Evolutionary conservation across 495 filamentous ascomycete genomes (phyloP).

Genomic region (Podospora conica): DNA sequence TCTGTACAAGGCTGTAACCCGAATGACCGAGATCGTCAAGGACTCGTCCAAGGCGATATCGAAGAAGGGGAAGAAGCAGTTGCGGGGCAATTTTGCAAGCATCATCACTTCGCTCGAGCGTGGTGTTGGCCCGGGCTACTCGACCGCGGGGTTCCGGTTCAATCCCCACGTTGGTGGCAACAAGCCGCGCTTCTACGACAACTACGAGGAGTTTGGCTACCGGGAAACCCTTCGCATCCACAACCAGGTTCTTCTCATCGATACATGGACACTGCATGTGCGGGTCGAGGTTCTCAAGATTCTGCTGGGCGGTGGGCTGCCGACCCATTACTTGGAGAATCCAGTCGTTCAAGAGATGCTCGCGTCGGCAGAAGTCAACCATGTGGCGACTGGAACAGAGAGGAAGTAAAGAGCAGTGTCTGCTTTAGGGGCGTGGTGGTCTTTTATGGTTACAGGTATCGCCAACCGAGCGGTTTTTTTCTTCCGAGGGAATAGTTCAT

Average conservation of each 20-base stretch:
- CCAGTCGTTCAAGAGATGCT: constrained; percentile 71
- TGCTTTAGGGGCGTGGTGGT: not conserved
- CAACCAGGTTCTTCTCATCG: constrained; percentile 67
- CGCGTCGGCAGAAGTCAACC: constrained; percentile 29
- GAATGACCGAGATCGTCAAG: constrained; percentile 44
- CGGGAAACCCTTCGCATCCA: constrained; percentile 72
- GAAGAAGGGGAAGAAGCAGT: constrained; percentile 69
- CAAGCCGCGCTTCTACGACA: constrained; percentile 64
- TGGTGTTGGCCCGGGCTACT: constrained; percentile 43
- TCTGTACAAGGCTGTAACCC: constrained; percentile 55
- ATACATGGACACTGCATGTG: constrained; percentile 86
- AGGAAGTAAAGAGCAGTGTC: not conserved
- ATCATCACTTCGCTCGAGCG: constrained; percentile 81
- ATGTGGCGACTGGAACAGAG: not conserved
- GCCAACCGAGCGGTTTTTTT: not conserved
- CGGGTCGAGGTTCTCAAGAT: constrained; percentile 68
- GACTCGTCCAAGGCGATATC: constrained; percentile 66
- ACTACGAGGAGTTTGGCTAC: constrained; percentile 69
- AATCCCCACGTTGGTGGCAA: constrained; percentile 43
- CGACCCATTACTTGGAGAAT: constrained; percentile 75
- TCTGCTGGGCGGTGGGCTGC: constrained; percentile 74
- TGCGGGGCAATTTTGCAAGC: constrained; percentile 74
- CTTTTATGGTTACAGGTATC: not conserved
- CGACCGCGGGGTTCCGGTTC: constrained; percentile 33
- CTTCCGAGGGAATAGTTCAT: not conserved